Evolutionary conservation across 805 yeast genomes (phyloP).

Genomic region (Yarrowia sp.): DNA sequence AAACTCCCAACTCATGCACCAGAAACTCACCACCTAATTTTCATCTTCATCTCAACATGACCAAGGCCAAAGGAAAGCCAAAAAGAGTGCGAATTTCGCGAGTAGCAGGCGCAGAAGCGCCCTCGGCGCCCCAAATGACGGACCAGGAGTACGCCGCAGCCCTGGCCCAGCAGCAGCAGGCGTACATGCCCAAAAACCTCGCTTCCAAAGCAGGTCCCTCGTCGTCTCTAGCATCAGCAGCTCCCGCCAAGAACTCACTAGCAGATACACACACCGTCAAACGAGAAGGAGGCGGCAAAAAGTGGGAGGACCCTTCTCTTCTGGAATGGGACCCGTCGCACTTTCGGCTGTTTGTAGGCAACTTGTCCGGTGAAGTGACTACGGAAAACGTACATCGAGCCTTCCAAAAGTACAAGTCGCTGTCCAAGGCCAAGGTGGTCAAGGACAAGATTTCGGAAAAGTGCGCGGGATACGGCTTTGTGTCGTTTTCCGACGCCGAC

Average conservation of each 20-base stretch:
- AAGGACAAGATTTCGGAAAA: conserved; percentile 43
- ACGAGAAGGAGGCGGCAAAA: conserved; percentile 46
- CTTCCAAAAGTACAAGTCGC: conserved; percentile 50
- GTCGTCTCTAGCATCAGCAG: not conserved
- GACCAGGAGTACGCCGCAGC: conserved; percentile 19
- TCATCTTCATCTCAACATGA: not conserved
- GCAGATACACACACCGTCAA: conserved; percentile 39
- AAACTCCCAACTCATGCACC: not conserved
- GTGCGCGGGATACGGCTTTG: conserved; percentile 71
- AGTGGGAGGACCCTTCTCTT: conserved; percentile 48
- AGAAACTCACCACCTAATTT: not conserved
- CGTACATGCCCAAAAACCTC: conserved; percentile 16
- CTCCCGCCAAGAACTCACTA: not conserved
- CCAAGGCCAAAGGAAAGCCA: not conserved
- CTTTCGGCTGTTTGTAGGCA: conserved; percentile 71
- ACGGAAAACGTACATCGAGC: conserved; percentile 55
- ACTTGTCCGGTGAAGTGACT: conserved; percentile 63
- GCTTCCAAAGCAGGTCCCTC: not conserved
- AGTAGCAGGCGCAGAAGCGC: not conserved
- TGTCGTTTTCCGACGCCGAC: conserved; percentile 59
- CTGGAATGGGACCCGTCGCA: conserved; percentile 68
- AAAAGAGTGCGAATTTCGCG: conserved; percentile 2
- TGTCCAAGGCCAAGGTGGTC: conserved; percentile 61
- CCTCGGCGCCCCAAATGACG: not conserved
- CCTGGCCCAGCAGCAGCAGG: conserved; percentile 19